These are phyloP conservation scores for Paracorniculantispora psalliotae DNA, from an alignment of 2,329 filamentous ascomycete genomes.

Conservation along the genomic window DNA sequence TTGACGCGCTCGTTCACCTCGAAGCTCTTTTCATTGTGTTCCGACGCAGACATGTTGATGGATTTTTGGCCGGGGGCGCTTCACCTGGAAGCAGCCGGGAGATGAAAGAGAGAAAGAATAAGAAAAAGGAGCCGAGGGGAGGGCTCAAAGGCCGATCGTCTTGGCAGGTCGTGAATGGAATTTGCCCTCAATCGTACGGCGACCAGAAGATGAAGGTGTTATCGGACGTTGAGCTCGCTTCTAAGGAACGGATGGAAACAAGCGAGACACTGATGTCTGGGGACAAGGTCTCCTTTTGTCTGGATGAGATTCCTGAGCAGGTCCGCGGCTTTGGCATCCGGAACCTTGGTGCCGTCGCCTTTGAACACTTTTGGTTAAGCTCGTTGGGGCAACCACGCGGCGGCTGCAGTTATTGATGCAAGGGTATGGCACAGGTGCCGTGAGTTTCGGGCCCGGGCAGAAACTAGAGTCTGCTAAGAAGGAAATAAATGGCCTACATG, in stretches of 20 bases:
- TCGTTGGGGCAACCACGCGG: constrained; percentile 5
- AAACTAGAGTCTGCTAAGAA: neutral
- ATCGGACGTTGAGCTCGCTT: neutral
- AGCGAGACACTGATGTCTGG: neutral
- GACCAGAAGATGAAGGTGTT: neutral
- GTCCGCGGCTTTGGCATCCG: neutral
- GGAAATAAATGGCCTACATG: neutral
- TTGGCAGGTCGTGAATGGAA: neutral
- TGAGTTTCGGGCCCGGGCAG: neutral
- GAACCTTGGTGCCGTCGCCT: neutral
- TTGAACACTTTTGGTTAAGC: constrained; percentile 2
- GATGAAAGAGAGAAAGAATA: neutral
- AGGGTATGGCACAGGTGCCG: neutral
- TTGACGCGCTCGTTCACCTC: constrained; percentile 18
- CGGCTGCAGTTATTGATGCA: neutral
- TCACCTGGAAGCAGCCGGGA: neutral
- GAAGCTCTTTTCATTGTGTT: constrained; percentile 21
- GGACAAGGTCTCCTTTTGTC: constrained; percentile 4
- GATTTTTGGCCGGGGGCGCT: neutral
- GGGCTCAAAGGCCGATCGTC: neutral
- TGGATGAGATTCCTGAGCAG: neutral
- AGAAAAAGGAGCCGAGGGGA: neutral
- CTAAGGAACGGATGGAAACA: neutral
- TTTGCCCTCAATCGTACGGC: neutral
- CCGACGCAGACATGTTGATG: constrained; percentile 20